Evolutionary conservation across 2,329 filamentous ascomycete species (phyloP).

Genomic region (Calonectria fujianensis): DNA sequence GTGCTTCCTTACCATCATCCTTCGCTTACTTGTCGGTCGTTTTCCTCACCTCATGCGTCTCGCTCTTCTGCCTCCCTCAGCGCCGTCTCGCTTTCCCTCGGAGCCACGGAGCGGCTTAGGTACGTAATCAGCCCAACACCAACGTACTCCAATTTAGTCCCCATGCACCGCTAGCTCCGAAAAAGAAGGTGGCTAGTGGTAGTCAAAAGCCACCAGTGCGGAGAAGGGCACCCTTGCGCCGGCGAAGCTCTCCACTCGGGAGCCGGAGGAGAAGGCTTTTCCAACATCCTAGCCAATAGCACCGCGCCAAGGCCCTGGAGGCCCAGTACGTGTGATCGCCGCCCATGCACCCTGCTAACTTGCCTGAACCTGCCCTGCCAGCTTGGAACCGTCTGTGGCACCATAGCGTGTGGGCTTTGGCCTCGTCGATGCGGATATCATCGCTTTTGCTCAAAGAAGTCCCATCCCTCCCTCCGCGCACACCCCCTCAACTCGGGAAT

Average conservation of each 20-base stretch:
- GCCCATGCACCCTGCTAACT: constrained; percentile 26
- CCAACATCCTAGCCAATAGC: constrained; percentile 17
- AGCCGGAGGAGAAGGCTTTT: constrained; percentile 7
- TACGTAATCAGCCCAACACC: constrained; percentile 26
- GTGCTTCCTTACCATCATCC: not conserved
- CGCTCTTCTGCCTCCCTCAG: constrained; percentile 6
- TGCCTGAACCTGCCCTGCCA: constrained; percentile 17
- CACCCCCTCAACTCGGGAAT: constrained; percentile 13
- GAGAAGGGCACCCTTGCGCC: constrained; percentile 27
- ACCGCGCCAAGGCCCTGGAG: constrained; percentile 16
- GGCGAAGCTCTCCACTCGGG: constrained; percentile 25
- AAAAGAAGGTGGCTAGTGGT: constrained; percentile 35
- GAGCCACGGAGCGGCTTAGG: not conserved
- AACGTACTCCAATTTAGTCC: constrained; percentile 29
- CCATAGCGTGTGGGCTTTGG: constrained; percentile 24
- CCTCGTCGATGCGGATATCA: constrained; percentile 35
- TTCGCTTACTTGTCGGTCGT: constrained; percentile 15
- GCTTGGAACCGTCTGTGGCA: constrained; percentile 22
- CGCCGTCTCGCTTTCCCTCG: constrained; percentile 21
- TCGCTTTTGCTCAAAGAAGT: constrained; percentile 29
- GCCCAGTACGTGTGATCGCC: constrained; percentile 37
- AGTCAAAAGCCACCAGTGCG: constrained; percentile 29
- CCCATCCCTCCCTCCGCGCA: constrained; percentile 10
- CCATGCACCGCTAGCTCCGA: constrained; percentile 29
- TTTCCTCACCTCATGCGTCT: constrained; percentile 6